Conservation (phyloP, 805 yeast genomes). For the Nakazawaea holstii region DNA sequence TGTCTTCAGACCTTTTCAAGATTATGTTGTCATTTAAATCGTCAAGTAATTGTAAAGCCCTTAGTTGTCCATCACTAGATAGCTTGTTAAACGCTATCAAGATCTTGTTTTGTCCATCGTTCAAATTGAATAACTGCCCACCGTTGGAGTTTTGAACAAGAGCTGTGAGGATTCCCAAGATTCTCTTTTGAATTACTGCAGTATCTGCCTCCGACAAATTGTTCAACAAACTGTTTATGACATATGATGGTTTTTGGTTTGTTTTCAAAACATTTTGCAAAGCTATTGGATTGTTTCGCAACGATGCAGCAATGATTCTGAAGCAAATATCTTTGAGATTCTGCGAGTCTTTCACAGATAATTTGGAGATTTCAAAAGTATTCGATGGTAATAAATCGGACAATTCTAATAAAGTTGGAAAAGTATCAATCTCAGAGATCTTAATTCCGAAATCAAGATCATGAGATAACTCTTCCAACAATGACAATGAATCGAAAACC, state of each 20-base stretch:
- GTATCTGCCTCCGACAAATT: slow-evolving; percentile 11
- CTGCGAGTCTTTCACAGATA: slow-evolving; percentile 9
- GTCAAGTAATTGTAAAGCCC: slow-evolving; percentile 41
- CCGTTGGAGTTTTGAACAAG: slow-evolving; percentile 33
- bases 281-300: slow-evolving; percentile 73
- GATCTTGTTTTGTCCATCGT: slow-evolving; percentile 16
- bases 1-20: slow-evolving; percentile 11
- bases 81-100: slow-evolving; percentile 19
- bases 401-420: slow-evolving; percentile 26
- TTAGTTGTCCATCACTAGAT: slow-evolving; percentile 24
- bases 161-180: slow-evolving; percentile 48
- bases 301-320: slow-evolving; percentile 57
- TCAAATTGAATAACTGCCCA: slow-evolving; percentile 16
- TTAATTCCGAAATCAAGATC: slow-evolving; percentile 57
- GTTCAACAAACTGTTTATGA: slow-evolving; percentile 1
- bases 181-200: slow-evolving; percentile 37
- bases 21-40: slow-evolving; percentile 27
- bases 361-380: slow-evolving; percentile 8
- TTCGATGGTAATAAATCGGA: slow-evolving; percentile 19
- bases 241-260: slow-evolving; percentile 12
- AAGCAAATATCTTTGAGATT: slow-evolving; percentile 46
- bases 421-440: slow-evolving; percentile 31
- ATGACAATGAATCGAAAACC: slow-evolving; percentile 29
- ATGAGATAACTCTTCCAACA: slow-evolving; percentile 57
- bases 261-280: slow-evolving; percentile 26